Evolutionary conservation across 371 early-diverging fungal species (phyloP).

Genomic region (Polyrhizophydium stewartii): DNA sequence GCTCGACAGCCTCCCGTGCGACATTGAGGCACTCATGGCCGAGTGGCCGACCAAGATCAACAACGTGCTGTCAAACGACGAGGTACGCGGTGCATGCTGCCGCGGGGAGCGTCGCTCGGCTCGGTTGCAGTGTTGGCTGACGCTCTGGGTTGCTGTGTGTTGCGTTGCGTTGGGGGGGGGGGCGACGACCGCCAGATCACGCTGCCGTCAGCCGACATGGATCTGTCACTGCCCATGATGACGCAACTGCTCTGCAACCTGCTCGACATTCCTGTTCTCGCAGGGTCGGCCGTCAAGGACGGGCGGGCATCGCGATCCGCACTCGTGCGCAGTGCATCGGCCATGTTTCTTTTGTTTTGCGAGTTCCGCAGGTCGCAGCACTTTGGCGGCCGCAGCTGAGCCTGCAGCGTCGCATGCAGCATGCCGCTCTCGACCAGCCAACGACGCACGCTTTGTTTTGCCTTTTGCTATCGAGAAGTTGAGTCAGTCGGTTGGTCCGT

Average conservation of each 20-base stretch:
- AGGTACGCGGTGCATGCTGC: neutral
- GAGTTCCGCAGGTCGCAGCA: conserved; percentile 1
- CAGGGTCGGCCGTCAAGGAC: neutral
- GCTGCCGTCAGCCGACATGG: neutral
- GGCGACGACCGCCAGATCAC: no score
- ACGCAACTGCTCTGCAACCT: neutral
- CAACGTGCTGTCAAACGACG: neutral
- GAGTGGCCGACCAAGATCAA: conserved; percentile 1
- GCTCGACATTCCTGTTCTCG: neutral
- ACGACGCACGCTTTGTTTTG: no score
- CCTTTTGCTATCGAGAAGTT: no score
- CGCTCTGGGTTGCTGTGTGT: no score
- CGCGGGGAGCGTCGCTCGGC: no score
- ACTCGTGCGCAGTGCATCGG: neutral
- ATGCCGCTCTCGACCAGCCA: no score
- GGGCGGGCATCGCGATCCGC: no score
- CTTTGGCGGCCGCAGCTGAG: neutral
- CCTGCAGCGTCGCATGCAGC: no score
- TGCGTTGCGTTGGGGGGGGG: no score
- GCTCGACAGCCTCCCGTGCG: neutral
- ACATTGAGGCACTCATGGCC: neutral
- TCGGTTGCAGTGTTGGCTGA: neutral
- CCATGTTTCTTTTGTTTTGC: neutral
- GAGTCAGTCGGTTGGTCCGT: no score
- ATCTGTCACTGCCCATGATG: neutral